Evolutionary conservation across 768 basidiomycete genomes (phyloP), one percentile per base, ranked within the genome.

Genomic region (Boletus sensibilis): DNA sequence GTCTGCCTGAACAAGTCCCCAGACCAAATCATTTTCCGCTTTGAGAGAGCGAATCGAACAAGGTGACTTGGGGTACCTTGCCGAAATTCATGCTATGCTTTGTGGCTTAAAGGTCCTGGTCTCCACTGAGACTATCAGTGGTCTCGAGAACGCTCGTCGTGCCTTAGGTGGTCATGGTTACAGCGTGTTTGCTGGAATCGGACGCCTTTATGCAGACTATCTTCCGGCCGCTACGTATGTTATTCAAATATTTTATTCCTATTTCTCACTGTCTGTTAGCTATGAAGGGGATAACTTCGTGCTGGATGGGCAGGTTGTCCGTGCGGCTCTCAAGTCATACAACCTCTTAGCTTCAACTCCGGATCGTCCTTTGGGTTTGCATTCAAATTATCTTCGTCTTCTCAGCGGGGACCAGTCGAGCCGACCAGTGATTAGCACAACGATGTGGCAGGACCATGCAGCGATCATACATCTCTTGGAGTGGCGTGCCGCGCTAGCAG

Each of bases 241-340:
- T 23, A 23, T 25, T 44, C 20, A 14, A 35, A 21, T 5, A 45
- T n/a, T 16, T 18, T 18, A 35, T 27, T 10, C 34, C 25, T 16
- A 7, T 37, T 31, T 4, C 21, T 63, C 40, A 65, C 33, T 38
- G 18, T 33, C 11, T 41, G 0, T 7, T 57, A 87, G 86, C 3
- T 90, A 82, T 59, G 89, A 91, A 72, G 88, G 89, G 14, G 90
- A 92, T 64, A 91, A 92, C 65, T 90, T 80, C 57, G 85, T 90
- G 6, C 78, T 92, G 12, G 85, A 88, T 60, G 78, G 82, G 46
- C 90, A 92, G 70, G 87, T 89, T 34, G 82, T 88, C 34, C 82
- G 87, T 23, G 82, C 86, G 0, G 86, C 87, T 3, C 70, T 88
- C 29, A 91, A 89, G 61, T 78, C 86, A 0, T 79, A 79, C 63